These are phyloP conservation scores for Dendrothele bispora DNA, from an alignment of 768 basidiomycete species.

Conservation along the genomic window DNA sequence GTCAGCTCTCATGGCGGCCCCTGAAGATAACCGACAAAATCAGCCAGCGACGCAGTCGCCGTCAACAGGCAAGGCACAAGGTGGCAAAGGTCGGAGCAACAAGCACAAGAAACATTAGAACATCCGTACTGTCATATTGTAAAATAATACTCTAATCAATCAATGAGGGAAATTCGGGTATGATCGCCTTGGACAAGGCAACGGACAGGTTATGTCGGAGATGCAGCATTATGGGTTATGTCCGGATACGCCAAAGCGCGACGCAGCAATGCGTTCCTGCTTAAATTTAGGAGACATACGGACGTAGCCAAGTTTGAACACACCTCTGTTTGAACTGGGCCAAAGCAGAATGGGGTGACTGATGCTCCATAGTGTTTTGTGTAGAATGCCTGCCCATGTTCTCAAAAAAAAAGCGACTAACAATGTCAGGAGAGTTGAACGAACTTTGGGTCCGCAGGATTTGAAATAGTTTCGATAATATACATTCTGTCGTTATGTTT, in stretches of 20 bases:
- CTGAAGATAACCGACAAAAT: conserved; percentile 34
- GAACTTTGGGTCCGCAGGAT: conserved; percentile 47
- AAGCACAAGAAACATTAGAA: conserved; percentile 7
- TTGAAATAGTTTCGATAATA: conserved; percentile 63
- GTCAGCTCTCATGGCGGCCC: conserved; percentile 42
- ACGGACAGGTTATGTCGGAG: conserved; percentile 11
- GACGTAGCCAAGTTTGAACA: background rate
- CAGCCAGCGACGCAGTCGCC: conserved; percentile 17
- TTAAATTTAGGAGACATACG: background rate
- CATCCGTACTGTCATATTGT: background rate
- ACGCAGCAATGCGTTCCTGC: conserved; percentile 54
- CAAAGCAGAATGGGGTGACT: conserved; percentile 50
- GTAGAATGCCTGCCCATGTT: conserved; percentile 7
- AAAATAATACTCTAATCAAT: background rate
- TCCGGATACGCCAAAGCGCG: conserved; percentile 56
- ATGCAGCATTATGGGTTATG: conserved; percentile 5
- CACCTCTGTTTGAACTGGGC: conserved; percentile 72
- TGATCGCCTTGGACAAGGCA: conserved; percentile 3
- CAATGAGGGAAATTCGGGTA: no score
- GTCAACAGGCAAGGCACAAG: conserved; percentile 21
- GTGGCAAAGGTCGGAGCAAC: conserved; percentile 30
- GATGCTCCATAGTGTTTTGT: conserved; percentile 30
- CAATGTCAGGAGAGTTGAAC: conserved; percentile 14
- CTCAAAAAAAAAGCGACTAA: background rate
- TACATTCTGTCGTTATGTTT: conserved; percentile 69